Evolutionary conservation across 2,329 filamentous ascomycete genomes (phyloP).

Genomic region (Fusarium neocosmosporiellum): DNA sequence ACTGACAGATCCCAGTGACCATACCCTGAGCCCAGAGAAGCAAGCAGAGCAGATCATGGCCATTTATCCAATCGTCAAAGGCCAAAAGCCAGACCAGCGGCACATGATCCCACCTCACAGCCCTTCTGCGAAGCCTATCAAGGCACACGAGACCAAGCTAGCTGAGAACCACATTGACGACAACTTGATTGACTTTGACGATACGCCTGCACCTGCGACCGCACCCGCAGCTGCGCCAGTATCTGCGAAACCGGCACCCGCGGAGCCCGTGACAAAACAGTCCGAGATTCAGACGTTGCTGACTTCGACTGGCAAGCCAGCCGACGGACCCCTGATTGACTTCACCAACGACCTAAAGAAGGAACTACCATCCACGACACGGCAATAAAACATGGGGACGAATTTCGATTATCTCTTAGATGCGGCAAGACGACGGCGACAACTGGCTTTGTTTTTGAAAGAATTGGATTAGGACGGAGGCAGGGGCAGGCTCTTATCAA

Average conservation of each 20-base stretch:
- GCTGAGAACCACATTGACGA: slow-evolving; percentile 36
- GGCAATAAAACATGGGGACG: slow-evolving; percentile 38
- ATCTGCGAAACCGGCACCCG: neutral
- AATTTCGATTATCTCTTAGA: slow-evolving; percentile 28
- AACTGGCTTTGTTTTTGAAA: slow-evolving; percentile 33
- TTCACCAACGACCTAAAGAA: slow-evolving; percentile 67
- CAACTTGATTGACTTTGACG: slow-evolving; percentile 69
- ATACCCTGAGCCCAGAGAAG: slow-evolving; percentile 68
- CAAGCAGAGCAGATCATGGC: slow-evolving; percentile 85
- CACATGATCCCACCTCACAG: slow-evolving; percentile 65
- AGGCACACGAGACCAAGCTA: slow-evolving; percentile 29
- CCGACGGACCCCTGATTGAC: slow-evolving; percentile 65
- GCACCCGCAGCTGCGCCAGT: neutral
- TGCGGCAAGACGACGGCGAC: slow-evolving; percentile 16
- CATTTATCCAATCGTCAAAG: slow-evolving; percentile 86
- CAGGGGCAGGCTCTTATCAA: slow-evolving; percentile 38
- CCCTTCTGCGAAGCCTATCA: slow-evolving; percentile 26
- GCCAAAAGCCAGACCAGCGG: slow-evolving; percentile 70
- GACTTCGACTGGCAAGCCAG: slow-evolving; percentile 58
- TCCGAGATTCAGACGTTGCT: slow-evolving; percentile 59
- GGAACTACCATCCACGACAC: slow-evolving; percentile 52
- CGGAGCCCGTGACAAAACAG: slow-evolving; percentile 16
- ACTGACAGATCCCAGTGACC: slow-evolving; percentile 44
- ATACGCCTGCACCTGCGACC: slow-evolving; percentile 35
- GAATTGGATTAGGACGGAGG: slow-evolving; percentile 31